phyloP scores from a whole-genome alignment of 2,329 filamentous ascomycete species.

The Fusarium buharicum region DNA sequence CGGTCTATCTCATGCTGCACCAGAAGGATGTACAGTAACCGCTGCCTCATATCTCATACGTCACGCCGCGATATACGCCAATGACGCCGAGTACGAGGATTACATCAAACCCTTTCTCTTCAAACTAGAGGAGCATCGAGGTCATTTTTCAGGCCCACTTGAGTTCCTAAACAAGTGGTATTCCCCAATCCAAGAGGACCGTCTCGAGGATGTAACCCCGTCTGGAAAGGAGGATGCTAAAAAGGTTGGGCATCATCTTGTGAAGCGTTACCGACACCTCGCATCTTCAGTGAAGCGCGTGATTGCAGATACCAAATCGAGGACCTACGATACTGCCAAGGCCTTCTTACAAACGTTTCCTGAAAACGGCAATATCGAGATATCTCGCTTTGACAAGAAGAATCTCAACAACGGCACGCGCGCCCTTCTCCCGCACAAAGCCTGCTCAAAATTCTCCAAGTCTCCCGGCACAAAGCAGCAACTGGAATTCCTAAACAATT shows the following conservation, averaged over 20 bases:
- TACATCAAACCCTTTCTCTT: conserved; percentile 39
- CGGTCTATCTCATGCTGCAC: conserved; percentile 33
- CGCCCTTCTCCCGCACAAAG: conserved; percentile 41
- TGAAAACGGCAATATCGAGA: conserved; percentile 24
- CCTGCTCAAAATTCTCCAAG: conserved; percentile 38
- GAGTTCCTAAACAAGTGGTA: conserved; percentile 37
- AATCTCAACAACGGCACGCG: conserved; percentile 37
- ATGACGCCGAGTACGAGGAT: conserved; percentile 41
- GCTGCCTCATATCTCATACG: conserved; percentile 40
- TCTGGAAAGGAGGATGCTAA: conserved; percentile 36
- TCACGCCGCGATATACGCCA: conserved; percentile 41
- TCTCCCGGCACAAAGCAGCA: conserved; percentile 31
- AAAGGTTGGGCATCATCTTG: conserved; percentile 30
- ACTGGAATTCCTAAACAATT: conserved; percentile 32
- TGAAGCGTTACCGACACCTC: conserved; percentile 35
- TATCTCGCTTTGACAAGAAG: conserved; percentile 34
- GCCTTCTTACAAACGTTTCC: conserved; percentile 32
- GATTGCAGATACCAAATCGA: conserved; percentile 36
- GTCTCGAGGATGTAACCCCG: conserved; percentile 39
- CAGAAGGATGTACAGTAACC: conserved; percentile 38
- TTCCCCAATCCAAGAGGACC: conserved; percentile 38
- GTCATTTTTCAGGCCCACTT: conserved; percentile 34
- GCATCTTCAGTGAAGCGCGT: conserved; percentile 39
- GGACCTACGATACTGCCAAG: conserved; percentile 40
- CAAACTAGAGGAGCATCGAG: conserved; percentile 38